Base-by-base conservation (phyloP, 495 filamentous ascomycete genomes). In the Pyrenula massariospora region DNA sequence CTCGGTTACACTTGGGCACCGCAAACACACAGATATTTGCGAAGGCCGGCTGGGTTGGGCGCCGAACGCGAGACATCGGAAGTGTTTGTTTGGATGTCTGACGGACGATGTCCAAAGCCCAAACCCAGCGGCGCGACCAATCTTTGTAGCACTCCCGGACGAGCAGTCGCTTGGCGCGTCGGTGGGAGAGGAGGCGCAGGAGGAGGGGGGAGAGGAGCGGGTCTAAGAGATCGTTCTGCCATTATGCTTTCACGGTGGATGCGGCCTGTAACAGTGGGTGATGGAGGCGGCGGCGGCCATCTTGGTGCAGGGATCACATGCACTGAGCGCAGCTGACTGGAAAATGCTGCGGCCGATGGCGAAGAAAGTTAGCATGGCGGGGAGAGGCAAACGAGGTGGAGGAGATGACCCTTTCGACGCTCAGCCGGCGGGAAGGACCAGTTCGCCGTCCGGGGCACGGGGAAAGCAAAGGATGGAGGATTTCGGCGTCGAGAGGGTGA, bases 121-220 rank as follows among this genome's bases (percentile, higher is more conserved):
- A 52, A 24, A 52, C 50, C 22, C n/a, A 52, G 50, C n/a, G 50
- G 50, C n/a, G 50, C 50, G 50, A 52, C 22, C n/a, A 52, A 20
- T 21, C 50, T 20, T 52, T 52, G 50, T 52, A 52, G 19, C 8
- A 52, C 50, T 52, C 50, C 50, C 8, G 50, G 50, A 52, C 50
- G 50, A 52, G 10, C 19, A 5, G 8, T 5, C 19, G 22, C 22
- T 20, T 20, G 19, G n/a, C 50, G 50, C 8, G 8, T 52, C 22
- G 50, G 50, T 10, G 42, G 53, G 25, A 60, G 42, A 21, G 53
- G 51, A 50, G 54, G 56, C 24, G 50, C 50, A 42, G 56, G 25
- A n/a, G 55, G 23, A 47, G 24, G 15, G 31, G 54, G 54, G 50
- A 52, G 24, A 22, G 42, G 49, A 48, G 10, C 31, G 31, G 31